These are phyloP conservation scores for Cucumis melo DNA, from an alignment of 306 rosid species.

Conservation along the genomic window DNA sequence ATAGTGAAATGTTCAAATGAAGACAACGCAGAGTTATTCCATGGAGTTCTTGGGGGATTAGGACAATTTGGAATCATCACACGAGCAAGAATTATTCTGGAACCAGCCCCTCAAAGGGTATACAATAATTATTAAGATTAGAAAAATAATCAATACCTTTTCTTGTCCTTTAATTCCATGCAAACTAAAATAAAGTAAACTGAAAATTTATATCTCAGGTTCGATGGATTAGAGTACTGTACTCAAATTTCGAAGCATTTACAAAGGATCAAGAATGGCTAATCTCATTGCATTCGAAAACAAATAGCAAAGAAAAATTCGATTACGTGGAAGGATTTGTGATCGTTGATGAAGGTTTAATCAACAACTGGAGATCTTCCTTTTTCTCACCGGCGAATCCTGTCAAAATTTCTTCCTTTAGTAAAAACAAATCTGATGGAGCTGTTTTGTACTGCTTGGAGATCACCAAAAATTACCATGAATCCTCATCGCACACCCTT, in stretches of 20 bases:
- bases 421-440: constrained; percentile 46
- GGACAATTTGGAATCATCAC: constrained; percentile 97
- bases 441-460: constrained; percentile 89
- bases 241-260: constrained; percentile 57
- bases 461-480: constrained; percentile 69
- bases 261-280: constrained; percentile 73
- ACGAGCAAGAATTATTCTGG: constrained; percentile 80
- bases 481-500: constrained; percentile 25
- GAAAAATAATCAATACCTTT: too few species aligned
- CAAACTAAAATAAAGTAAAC: background rate
- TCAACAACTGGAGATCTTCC: constrained; percentile 92
- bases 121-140: background rate
- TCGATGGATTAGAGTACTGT: constrained; percentile 83
- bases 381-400: constrained; percentile 77
- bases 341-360: constrained; percentile 79
- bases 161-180: background rate
- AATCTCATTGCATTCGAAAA: constrained; percentile 61
- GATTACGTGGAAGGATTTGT: constrained; percentile 96
- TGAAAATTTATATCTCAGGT: constrained; percentile 25
- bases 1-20: constrained; percentile 66
- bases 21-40: constrained; percentile 63
- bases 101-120: constrained; percentile 78
- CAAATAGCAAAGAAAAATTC: constrained; percentile 30
- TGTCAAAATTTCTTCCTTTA: constrained; percentile 57
- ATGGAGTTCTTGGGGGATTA: constrained; percentile 91